Percentiles rank a stretch among this genome's conserved stretches.
These are phyloP conservation scores for Neurospora sp. DNA, from an alignment of 495 filamentous ascomycete species.

Conservation along the genomic window DNA sequence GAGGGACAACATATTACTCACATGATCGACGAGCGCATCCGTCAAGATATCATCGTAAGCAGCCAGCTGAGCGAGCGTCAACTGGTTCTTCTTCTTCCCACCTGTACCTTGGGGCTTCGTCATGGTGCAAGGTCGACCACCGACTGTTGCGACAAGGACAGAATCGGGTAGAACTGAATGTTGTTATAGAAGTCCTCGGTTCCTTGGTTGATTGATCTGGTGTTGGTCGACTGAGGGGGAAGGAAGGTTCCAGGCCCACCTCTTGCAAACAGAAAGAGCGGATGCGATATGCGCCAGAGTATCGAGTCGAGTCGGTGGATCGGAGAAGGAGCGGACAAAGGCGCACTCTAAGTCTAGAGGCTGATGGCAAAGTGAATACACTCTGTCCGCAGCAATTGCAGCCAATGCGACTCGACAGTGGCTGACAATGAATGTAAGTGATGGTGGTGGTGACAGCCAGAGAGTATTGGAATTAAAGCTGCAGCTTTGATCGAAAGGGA, in stretches of 20 bases:
- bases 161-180: not conserved
- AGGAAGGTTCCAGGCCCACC: not conserved
- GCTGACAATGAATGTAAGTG: not conserved
- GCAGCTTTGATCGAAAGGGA: not conserved
- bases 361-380: too few relatives aligned
- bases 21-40: slow-evolving; percentile 90
- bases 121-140: slow-evolving; percentile 3
- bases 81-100: slow-evolving; percentile 48
- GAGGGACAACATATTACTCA: slow-evolving; percentile 37
- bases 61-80: slow-evolving; percentile 78
- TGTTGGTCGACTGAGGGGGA: not conserved
- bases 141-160: not conserved
- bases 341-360: too few relatives aligned
- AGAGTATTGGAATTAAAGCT: not conserved
- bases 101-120: slow-evolving; percentile 6
- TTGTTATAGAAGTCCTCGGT: not conserved
- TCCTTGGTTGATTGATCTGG: not conserved
- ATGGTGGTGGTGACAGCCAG: not conserved
- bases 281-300: not conserved
- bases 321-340: not conserved
- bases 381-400: not conserved
- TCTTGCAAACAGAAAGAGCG: not conserved
- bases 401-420: not conserved
- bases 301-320: not conserved
- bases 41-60: slow-evolving; percentile 95